These are phyloP conservation scores for Aspergillus pseudoterreus DNA, from an alignment of 2,329 filamentous ascomycete genomes.

Conservation along the genomic window DNA sequence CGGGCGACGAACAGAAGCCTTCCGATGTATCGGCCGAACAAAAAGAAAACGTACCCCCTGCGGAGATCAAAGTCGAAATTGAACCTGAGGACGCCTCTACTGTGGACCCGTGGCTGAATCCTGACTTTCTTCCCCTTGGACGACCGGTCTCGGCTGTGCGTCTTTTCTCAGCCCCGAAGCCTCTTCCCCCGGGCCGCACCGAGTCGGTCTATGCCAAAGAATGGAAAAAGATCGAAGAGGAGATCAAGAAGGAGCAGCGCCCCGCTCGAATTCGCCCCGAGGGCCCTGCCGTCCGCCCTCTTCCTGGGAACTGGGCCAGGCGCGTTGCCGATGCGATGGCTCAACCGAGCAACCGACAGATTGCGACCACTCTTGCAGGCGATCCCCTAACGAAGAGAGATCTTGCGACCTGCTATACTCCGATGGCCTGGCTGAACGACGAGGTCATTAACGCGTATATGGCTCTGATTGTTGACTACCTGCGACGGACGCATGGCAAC, in stretches of 20 bases:
- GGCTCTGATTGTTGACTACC: constrained; percentile 37
- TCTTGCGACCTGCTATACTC: constrained; percentile 34
- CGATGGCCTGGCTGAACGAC: constrained; percentile 43
- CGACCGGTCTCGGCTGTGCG: constrained; percentile 28
- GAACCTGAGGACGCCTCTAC: background rate
- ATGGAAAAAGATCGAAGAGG: constrained; percentile 25
- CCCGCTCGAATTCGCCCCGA: constrained; percentile 19
- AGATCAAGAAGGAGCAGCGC: constrained; percentile 18
- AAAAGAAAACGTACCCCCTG: background rate
- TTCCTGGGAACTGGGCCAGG: constrained; percentile 35
- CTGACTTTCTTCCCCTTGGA: constrained; percentile 17
- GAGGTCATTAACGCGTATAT: constrained; percentile 47
- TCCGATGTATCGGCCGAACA: background rate
- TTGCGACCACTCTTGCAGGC: constrained; percentile 32
- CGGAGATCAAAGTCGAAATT: no score
- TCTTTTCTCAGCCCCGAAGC: constrained; percentile 19
- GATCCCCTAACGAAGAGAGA: constrained; percentile 34
- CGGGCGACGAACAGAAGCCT: background rate
- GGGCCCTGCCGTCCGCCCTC: constrained; percentile 32
- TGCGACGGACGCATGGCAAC: constrained; percentile 31
- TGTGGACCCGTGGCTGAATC: constrained; percentile 21
- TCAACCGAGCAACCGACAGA: constrained; percentile 17
- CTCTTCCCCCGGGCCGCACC: constrained; percentile 25
- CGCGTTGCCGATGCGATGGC: constrained; percentile 29
- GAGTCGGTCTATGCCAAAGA: constrained; percentile 26